These are phyloP conservation scores for Ustilago nuda DNA, from an alignment of 1,284 basidiomycete species.

Conservation along the genomic window DNA sequence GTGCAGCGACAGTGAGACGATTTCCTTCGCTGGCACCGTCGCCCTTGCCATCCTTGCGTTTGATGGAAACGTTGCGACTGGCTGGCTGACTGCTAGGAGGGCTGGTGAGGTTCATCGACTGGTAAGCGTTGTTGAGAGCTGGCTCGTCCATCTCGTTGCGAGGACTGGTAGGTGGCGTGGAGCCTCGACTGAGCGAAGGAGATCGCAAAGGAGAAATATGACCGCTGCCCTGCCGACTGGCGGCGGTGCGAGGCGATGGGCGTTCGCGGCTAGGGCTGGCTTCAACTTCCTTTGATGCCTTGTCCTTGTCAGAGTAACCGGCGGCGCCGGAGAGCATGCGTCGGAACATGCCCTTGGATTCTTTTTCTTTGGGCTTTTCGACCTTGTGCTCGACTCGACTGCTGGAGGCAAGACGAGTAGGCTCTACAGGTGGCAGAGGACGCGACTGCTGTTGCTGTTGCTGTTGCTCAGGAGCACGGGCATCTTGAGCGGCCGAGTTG, in stretches of 20 bases:
- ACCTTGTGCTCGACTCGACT: constrained; percentile 15
- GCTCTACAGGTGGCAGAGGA: constrained; percentile 21
- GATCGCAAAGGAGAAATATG: constrained; percentile 51
- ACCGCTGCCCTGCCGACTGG: constrained; percentile 43
- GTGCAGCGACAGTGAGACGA: constrained; percentile 61
- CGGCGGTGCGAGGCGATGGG: constrained; percentile 30
- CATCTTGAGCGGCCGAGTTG: constrained; percentile 1
- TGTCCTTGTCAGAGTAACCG: constrained; percentile 38
- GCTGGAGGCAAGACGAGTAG: constrained; percentile 22
- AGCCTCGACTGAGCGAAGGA: constrained; percentile 44
- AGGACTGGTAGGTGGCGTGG: constrained; percentile 56
- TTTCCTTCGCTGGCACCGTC: constrained; percentile 35
- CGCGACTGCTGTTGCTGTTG: not conserved
- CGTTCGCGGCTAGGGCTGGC: constrained; percentile 41
- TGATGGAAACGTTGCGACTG: constrained; percentile 60
- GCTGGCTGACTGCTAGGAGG: constrained; percentile 53
- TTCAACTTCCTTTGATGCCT: constrained; percentile 7
- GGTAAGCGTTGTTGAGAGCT: constrained; percentile 39
- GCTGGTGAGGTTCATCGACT: constrained; percentile 54
- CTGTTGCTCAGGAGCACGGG: constrained; percentile 1
- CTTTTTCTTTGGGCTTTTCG: constrained; percentile 58
- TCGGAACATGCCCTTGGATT: constrained; percentile 61
- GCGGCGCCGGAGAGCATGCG: constrained; percentile 62
- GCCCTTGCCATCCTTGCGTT: constrained; percentile 45
- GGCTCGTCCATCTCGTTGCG: constrained; percentile 51